Conservation (phyloP, 2,329 filamentous ascomycete genomes). For the Claviceps maximensis region DNA sequence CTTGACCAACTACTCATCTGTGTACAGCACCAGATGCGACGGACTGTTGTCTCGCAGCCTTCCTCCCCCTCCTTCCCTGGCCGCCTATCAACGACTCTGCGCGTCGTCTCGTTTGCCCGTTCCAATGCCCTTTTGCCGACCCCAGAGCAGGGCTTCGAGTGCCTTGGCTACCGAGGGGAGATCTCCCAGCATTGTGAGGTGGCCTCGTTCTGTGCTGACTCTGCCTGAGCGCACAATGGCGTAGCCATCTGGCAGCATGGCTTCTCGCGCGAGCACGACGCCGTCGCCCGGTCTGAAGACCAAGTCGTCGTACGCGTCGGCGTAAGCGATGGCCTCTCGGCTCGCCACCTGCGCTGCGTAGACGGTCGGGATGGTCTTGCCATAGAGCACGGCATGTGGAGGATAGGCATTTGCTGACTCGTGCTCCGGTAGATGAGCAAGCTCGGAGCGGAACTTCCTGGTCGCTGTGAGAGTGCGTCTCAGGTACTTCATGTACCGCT, state of each 20-base stretch:
- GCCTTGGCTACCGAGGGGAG: constrained; percentile 67
- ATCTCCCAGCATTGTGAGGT: constrained; percentile 79
- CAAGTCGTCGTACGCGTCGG: constrained; percentile 75
- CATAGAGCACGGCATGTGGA: constrained; percentile 71
- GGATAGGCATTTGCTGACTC: constrained; percentile 62
- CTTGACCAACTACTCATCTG: too few species aligned
- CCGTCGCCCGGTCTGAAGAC: constrained; percentile 81
- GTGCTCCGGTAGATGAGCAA: constrained; percentile 47
- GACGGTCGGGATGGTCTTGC: constrained; percentile 75
- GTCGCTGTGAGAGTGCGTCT: constrained; percentile 57
- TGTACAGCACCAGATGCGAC: too few species aligned
- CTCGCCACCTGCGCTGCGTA: constrained; percentile 64
- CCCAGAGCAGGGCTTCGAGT: constrained; percentile 53
- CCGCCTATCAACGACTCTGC: not conserved
- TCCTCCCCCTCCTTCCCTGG: too few species aligned
- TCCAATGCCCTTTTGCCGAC: constrained; percentile 60
- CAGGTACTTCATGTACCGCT: constrained; percentile 49
- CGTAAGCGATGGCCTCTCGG: constrained; percentile 58
- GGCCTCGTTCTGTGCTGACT: constrained; percentile 69
- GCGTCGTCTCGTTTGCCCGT: constrained; percentile 25
- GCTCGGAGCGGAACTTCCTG: constrained; percentile 62
- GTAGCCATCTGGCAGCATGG: constrained; percentile 76
- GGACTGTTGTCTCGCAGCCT: too few species aligned
- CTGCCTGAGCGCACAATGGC: constrained; percentile 58
- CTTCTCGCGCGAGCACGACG: constrained; percentile 72